Percentiles rank a stretch among this genome's conserved stretches.
Evolutionary conservation across 352 stramenopile genomes (phyloP).

Genomic region (Saprolegnia parasitica): DNA sequence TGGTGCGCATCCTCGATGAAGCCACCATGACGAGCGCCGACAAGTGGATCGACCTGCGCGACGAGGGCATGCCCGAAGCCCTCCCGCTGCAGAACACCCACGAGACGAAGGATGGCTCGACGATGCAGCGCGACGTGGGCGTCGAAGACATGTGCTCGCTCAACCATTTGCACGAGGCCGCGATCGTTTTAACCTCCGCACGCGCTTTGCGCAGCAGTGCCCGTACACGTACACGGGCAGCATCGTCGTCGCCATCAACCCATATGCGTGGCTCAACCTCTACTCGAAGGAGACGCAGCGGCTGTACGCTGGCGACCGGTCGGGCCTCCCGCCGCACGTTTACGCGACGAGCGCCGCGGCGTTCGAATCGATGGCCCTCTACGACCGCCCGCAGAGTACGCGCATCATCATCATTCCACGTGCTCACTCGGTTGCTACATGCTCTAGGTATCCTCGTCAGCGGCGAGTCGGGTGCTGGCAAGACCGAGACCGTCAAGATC

Average conservation of each 20-base stretch:
- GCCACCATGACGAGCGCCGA: conserved; percentile 35
- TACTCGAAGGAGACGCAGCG: conserved; percentile 75
- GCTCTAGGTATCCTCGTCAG: conserved; percentile 84
- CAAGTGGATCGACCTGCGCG: conserved; percentile 58
- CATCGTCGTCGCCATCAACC: conserved; percentile 96
- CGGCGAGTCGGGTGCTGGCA: conserved; percentile 91
- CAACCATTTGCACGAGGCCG: conserved; percentile 85
- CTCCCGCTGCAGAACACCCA: conserved; percentile 69
- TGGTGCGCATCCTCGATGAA: conserved; percentile 43
- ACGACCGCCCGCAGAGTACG: conserved; percentile 53
- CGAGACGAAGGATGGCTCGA: conserved; percentile 33
- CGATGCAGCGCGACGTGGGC: conserved; percentile 31
- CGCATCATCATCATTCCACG: not conserved
- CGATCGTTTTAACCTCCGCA: conserved; percentile 89
- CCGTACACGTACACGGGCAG: conserved; percentile 97
- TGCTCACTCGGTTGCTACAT: conserved; percentile 2
- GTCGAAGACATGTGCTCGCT: conserved; percentile 83
- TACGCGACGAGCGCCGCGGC: conserved; percentile 85
- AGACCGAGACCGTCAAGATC: conserved; percentile 96
- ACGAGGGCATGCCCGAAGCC: conserved; percentile 68
- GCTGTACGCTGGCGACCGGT: conserved; percentile 33
- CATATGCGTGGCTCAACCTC: conserved; percentile 89
- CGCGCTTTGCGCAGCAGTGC: conserved; percentile 73
- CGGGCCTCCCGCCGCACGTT: conserved; percentile 82
- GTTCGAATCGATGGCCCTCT: conserved; percentile 76